These are phyloP conservation scores for Dovyalis caffra DNA, from an alignment of 345 rosid genomes.

Conservation along the genomic window DNA sequence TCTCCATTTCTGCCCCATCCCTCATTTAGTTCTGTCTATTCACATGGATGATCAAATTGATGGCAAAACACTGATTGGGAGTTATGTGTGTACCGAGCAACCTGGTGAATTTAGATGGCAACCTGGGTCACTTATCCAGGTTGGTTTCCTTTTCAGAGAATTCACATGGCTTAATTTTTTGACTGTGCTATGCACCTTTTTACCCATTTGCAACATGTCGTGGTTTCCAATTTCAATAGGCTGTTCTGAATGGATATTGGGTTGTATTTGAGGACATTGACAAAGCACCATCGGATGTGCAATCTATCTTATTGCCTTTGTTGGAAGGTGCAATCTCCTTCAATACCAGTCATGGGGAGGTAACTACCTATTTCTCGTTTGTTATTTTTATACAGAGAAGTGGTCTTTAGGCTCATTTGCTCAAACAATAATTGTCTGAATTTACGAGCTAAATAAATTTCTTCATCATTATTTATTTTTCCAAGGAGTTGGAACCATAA, in stretches of 20 bases:
- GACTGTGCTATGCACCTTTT: neutral
- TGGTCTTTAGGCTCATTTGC: neutral
- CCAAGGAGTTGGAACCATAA: no score
- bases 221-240: slow-evolving; percentile 42
- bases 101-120: slow-evolving; percentile 99
- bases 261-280: slow-evolving; percentile 95
- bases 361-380: slow-evolving; percentile 17
- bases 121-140: slow-evolving; percentile 95
- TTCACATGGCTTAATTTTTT: slow-evolving; percentile 11
- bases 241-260: slow-evolving; percentile 80
- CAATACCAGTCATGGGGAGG: slow-evolving; percentile 78
- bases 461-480: no score
- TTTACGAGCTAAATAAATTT: neutral
- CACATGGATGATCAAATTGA: slow-evolving; percentile 99
- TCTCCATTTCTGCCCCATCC: no score
- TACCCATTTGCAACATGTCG: neutral
- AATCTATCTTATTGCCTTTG: slow-evolving; percentile 72
- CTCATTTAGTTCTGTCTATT: slow-evolving; percentile 55
- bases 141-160: slow-evolving; percentile 30
- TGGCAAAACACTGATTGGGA: slow-evolving; percentile 88
- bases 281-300: slow-evolving; percentile 88
- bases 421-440: neutral
- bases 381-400: neutral
- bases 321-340: slow-evolving; percentile 76
- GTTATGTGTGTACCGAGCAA: slow-evolving; percentile 87